Evolutionary conservation across 2,329 filamentous ascomycete species (phyloP), one percentile per base, ranked within the genome.

Genomic region (Xylaria sp.): DNA sequence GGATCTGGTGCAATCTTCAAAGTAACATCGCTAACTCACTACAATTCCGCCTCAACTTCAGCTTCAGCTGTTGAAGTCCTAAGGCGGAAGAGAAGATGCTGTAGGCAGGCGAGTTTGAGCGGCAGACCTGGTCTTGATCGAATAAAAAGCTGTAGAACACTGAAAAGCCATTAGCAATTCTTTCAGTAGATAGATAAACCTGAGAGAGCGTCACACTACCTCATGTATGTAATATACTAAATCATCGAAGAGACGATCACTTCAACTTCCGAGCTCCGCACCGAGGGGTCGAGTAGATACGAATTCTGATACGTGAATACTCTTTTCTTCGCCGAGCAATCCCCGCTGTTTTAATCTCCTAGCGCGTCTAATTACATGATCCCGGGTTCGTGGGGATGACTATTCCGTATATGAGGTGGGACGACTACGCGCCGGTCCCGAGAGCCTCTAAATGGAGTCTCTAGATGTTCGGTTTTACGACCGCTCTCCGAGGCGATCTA

Each of bases 271-370:
- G 52, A 55, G 52, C 28, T 55, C 52, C 52, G 52, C 37, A 34
- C 52, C 50, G 28, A 55, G 28, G 28, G 52, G 28, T 48, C 18
- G 28, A 10, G 50, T 37, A 55, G 31, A 55, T 55, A 55, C 52
- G 52, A 55, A 10, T 31, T n/a, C 28, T 37, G 52, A 55, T 55
- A 55, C 25, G 18, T 31, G 31, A 31, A 31, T 18, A 8, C 2
- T 31, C 31, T 37, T 20, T 55, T n/a, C 20, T 37, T 3, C 52
- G 15, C 28, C 52, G 52, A 55, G 52, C 15, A 15, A 55, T 12
- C 52, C 52, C 18, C 34, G 52, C 28, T 37, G 34, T 55, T 34
- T 55, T 55, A 34, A 55, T 54, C 6, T 55, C 52, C 52, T 55
- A 55, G 52, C 52, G 52, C 28, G 15, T 55, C 18, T 34, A 10